Base-by-base conservation (phyloP, 2,329 filamentous ascomycete genomes). In the Raffaelea ambrosiae region DNA sequence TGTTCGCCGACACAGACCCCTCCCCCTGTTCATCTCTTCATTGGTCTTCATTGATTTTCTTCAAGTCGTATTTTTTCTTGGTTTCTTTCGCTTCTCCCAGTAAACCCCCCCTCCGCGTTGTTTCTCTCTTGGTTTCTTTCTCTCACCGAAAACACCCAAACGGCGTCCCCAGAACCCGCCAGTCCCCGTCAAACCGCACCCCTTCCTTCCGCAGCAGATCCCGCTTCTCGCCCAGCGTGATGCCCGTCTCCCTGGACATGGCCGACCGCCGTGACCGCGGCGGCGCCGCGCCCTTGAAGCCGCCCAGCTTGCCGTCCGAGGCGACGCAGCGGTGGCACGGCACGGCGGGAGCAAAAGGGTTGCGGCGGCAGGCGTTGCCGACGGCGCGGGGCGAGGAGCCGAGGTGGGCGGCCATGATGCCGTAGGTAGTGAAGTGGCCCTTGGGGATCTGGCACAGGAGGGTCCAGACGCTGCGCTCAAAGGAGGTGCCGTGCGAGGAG, bases 271-370 rank as follows among this genome's bases (percentile, higher is more conserved):
- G n/a, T 40, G n/a, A 14, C 39, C 76, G 71, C 47, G 72, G 72
- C 3, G 79, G 73, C 71, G 79, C 81, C 54, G 78, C 74, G 3
- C 84, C 84, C 63, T 82, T 80, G 68, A 86, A 88, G 0, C 84
- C 83, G 39, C 84, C 84, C 20, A 88, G 63, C n/a, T 73, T 71
- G 13, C 86, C 83, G 45, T 82, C 83, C 38, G 80, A 83, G 5
- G 86, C 85, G 42, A 94, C 77, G 20, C 91, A 84, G 10, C 88
- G 76, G 64, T 94, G 88, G 52, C 88, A 94, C 1, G 88, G 88
- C 4, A 91, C 84, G 31, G 79, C 74, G 0, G 88, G 88, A 14
- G 88, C 88, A 58, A 91, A 94, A 0, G 88, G 88, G 61, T 95
- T 95, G 10, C 75, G 70, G 18, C 84, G 76, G 59, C 94, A 71